These are phyloP conservation scores for Phytophthora brassicae DNA, from an alignment of 352 stramenopile genomes.

Conservation along the genomic window DNA sequence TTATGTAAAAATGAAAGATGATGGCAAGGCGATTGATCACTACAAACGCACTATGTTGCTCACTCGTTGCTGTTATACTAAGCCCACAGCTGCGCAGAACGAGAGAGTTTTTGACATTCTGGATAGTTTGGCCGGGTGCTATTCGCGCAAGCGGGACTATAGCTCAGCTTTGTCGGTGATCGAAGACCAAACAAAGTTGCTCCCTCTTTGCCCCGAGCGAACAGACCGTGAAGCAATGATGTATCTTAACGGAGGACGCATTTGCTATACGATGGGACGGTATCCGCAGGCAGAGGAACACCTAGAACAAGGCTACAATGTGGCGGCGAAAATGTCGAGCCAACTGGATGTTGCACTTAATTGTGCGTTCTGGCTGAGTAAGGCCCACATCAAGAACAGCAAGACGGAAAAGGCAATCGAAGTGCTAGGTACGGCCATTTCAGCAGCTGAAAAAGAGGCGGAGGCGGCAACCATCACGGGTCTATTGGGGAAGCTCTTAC, in stretches of 20 bases:
- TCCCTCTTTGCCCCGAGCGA: slow-evolving; percentile 43
- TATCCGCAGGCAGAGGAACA: slow-evolving; percentile 46
- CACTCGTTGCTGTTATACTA: slow-evolving; percentile 30
- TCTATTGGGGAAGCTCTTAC: slow-evolving; percentile 46
- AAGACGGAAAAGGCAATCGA: slow-evolving; percentile 34
- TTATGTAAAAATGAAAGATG: slow-evolving; percentile 54
- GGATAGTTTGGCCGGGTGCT: slow-evolving; percentile 51
- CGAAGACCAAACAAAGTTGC: slow-evolving; percentile 49
- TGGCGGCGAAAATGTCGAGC: slow-evolving; percentile 17
- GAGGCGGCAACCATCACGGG: slow-evolving; percentile 28
- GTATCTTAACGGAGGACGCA: slow-evolving; percentile 59
- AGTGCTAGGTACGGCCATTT: slow-evolving; percentile 29
- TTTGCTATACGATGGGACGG: slow-evolving; percentile 58
- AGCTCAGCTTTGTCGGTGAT: slow-evolving; percentile 54
- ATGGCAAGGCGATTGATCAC: slow-evolving; percentile 61
- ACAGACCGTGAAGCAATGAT: slow-evolving; percentile 47
- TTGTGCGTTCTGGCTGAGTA: slow-evolving; percentile 53
- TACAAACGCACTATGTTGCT: slow-evolving; percentile 58
- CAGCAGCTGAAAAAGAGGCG: slow-evolving; percentile 25
- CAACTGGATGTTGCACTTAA: slow-evolving; percentile 47
- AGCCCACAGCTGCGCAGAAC: slow-evolving; percentile 32
- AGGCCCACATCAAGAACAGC: slow-evolving; percentile 39
- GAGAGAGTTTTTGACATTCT: slow-evolving; percentile 66
- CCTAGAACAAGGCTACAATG: slow-evolving; percentile 42
- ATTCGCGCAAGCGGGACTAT: slow-evolving; percentile 58